phyloP scores from a whole-genome alignment of 441 rosid genomes.

The Adansonia grandidieri region DNA sequence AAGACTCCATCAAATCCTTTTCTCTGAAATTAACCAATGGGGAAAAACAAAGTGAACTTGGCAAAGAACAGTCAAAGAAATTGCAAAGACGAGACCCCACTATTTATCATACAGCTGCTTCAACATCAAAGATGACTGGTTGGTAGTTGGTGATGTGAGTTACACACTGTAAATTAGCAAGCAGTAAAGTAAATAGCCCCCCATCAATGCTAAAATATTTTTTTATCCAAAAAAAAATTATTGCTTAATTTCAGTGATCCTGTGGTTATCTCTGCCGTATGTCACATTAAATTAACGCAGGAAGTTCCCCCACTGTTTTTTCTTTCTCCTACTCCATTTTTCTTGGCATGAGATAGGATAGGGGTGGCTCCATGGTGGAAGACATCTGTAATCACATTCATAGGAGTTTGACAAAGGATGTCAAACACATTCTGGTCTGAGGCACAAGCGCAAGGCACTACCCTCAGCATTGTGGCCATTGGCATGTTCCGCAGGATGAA shows the following conservation, averaged over 20 bases:
- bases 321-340: slow-evolving; percentile 1
- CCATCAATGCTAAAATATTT: too few species aligned
- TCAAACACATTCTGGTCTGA: slow-evolving; percentile 91
- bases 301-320: background rate
- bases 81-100: too few species aligned
- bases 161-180: too few species aligned
- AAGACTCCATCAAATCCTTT: too few species aligned
- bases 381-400: slow-evolving; percentile 96
- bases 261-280: slow-evolving; percentile 84
- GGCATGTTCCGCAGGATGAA: slow-evolving; percentile 81
- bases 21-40: background rate
- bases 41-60: too few species aligned
- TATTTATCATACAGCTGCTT: too few species aligned
- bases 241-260: slow-evolving; percentile 85
- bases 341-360: slow-evolving; percentile 56
- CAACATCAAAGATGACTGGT: too few species aligned
- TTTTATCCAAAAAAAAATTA: too few species aligned
- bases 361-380: slow-evolving; percentile 94
- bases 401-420: slow-evolving; percentile 89
- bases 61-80: too few species aligned
- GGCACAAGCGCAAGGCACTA: slow-evolving; percentile 90
- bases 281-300: slow-evolving; percentile 26
- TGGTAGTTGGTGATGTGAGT: too few species aligned
- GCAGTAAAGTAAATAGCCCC: too few species aligned
- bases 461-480: slow-evolving; percentile 96